These are phyloP conservation scores for Chlorokybus atmophyticus DNA, from an alignment of 139 green algal species.

Conservation along the genomic window DNA sequence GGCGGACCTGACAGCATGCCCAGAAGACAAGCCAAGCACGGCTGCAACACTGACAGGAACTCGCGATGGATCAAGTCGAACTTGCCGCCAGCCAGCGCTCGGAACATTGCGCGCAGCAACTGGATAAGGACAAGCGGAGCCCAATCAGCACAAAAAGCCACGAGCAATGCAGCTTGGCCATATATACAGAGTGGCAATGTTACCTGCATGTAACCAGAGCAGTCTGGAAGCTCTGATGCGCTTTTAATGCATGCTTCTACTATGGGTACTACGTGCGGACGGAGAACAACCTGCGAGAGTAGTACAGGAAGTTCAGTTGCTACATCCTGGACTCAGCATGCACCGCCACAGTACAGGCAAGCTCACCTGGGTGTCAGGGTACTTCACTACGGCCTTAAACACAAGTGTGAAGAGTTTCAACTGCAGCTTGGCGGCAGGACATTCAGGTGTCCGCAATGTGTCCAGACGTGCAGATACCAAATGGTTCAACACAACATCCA, in stretches of 20 bases:
- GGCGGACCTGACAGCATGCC: slow-evolving; percentile 48
- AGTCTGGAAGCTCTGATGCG: slow-evolving; percentile 9
- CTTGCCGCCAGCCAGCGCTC: slow-evolving; percentile 31
- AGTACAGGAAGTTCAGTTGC: too few relatives aligned
- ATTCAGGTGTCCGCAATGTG: slow-evolving; percentile 21
- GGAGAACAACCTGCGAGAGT: slow-evolving; percentile 30
- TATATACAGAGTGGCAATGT: too few relatives aligned
- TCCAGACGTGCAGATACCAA: slow-evolving; percentile 39
- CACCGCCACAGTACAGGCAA: too few relatives aligned
- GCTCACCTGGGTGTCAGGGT: slow-evolving; percentile 33
- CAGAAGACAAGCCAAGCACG: slow-evolving; percentile 37
- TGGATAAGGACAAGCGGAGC: neutral
- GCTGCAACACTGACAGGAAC: slow-evolving; percentile 34
- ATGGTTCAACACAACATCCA: slow-evolving; percentile 29
- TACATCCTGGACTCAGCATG: too few relatives aligned
- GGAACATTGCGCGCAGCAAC: slow-evolving; percentile 33
- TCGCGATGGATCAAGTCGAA: slow-evolving; percentile 35
- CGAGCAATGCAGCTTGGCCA: too few relatives aligned
- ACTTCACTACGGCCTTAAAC: slow-evolving; percentile 35
- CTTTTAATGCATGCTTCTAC: slow-evolving; percentile 31
- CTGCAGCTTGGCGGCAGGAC: slow-evolving; percentile 20
- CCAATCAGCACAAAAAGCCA: too few relatives aligned
- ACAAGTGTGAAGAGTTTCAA: slow-evolving; percentile 45
- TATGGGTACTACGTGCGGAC: slow-evolving; percentile 28
- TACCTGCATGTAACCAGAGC: too few relatives aligned